These are phyloP conservation scores for Plantago coronopus DNA, from an alignment of 305 asterid species.

Conservation along the genomic window DNA sequence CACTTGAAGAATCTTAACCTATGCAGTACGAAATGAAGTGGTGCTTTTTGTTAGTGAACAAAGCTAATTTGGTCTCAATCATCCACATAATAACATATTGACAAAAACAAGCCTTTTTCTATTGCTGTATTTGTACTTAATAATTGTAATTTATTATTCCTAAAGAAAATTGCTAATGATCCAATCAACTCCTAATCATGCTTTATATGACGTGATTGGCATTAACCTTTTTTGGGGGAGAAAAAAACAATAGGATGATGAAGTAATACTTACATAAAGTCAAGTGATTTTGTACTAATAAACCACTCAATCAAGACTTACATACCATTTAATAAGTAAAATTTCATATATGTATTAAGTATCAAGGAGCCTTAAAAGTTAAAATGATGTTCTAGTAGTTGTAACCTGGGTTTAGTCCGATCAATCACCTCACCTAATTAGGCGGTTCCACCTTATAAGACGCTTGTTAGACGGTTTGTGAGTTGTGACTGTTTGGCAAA, in stretches of 20 bases:
- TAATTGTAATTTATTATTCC: background rate
- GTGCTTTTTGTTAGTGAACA: background rate
- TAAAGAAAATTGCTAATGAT: background rate
- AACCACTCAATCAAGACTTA: background rate
- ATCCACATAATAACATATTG: background rate
- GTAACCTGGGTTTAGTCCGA: too few relatives aligned
- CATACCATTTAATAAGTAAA: too few relatives aligned
- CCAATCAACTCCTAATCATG: background rate
- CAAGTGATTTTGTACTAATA: background rate
- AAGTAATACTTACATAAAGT: background rate
- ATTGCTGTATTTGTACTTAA: background rate
- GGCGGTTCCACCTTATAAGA: too few relatives aligned
- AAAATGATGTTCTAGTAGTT: too few relatives aligned
- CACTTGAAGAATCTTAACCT: background rate
- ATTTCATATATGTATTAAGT: too few relatives aligned
- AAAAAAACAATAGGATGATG: background rate
- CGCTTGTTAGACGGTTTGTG: too few relatives aligned
- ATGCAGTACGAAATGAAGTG: background rate
- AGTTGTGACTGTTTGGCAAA: too few relatives aligned
- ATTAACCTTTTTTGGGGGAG: background rate
- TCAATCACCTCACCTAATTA: too few relatives aligned
- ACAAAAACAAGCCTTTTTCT: background rate
- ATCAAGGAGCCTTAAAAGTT: too few relatives aligned
- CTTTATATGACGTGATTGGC: constrained; percentile 1
- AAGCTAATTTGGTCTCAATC: background rate